Evolutionary conservation across 805 yeast species (phyloP).

Genomic region (Metschnikowia continentalis): DNA sequence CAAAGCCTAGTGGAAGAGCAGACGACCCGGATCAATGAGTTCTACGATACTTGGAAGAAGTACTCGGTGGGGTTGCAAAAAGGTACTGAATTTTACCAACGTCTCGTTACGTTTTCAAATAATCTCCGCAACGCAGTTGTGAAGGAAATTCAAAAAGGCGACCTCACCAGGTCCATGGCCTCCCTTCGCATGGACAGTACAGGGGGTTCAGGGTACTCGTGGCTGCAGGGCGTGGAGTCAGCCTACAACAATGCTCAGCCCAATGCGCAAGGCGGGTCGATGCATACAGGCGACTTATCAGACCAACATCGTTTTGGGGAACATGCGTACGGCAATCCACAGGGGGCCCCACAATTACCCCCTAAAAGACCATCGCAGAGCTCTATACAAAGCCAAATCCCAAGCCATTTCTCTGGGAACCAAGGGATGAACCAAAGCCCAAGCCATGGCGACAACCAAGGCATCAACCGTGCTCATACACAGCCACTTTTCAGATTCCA

Average conservation of each 20-base stretch:
- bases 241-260: background rate
- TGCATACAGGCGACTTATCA: background rate
- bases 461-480: background rate
- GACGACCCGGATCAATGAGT: constrained; percentile 37
- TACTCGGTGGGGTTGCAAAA: constrained; percentile 55
- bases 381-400: background rate
- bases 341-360: constrained; percentile 15
- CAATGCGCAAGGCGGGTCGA: background rate
- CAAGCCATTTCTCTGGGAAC: no score
- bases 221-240: background rate
- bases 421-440: background rate
- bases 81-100: constrained; percentile 62
- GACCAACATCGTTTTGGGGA: background rate
- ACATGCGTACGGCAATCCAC: background rate
- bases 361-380: constrained; percentile 21
- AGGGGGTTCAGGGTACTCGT: background rate
- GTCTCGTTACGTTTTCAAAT: constrained; percentile 37
- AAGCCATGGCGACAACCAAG: background rate
- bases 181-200: constrained; percentile 7
- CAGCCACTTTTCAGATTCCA: constrained; percentile 2
- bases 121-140: constrained; percentile 21
- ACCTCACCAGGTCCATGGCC: constrained; percentile 9
- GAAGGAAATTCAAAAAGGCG: constrained; percentile 14
- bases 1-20: constrained; percentile 30
- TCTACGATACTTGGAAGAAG: constrained; percentile 54